Evolutionary conservation across 1,284 basidiomycete genomes (phyloP).

Genomic region (Coniferiporia weirii): DNA sequence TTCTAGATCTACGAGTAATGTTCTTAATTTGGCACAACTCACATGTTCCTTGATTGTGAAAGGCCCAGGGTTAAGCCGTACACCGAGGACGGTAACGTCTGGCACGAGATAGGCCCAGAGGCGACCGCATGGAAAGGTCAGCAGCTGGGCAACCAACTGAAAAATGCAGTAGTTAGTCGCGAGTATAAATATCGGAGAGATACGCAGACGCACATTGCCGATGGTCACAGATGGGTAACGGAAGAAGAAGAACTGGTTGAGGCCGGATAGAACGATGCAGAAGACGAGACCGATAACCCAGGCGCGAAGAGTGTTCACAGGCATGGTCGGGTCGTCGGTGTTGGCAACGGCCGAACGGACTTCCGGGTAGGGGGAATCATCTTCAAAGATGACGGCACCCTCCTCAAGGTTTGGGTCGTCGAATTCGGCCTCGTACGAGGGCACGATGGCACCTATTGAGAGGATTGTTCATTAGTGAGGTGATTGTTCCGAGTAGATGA

Average conservation of each 20-base stretch:
- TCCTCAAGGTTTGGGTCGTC: conserved; percentile 65
- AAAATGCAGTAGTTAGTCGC: conserved; percentile 23
- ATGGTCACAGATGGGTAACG: conserved; percentile 53
- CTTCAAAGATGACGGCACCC: conserved; percentile 36
- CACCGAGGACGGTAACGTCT: conserved; percentile 50
- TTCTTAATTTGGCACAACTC: too few relatives aligned
- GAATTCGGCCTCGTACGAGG: conserved; percentile 31
- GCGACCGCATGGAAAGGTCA: conserved; percentile 61
- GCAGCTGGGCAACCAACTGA: conserved; percentile 54
- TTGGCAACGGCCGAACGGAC: conserved; percentile 75
- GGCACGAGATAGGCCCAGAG: conserved; percentile 55
- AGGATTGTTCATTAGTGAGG: too few relatives aligned
- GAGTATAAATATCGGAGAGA: background rate
- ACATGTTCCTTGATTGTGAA: conserved; percentile 73
- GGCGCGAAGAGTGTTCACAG: conserved; percentile 53
- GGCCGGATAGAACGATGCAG: conserved; percentile 51
- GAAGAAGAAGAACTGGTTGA: conserved; percentile 64
- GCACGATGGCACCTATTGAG: too few relatives aligned
- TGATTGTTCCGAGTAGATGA: too few relatives aligned
- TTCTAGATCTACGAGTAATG: too few relatives aligned
- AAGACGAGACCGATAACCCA: conserved; percentile 57
- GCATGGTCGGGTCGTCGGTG: conserved; percentile 62
- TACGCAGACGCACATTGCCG: conserved; percentile 21
- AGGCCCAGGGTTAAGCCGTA: conserved; percentile 62
- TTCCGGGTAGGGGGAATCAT: conserved; percentile 67